A percentile compares a stretch with the other conserved stretches of the same genome.
phyloP scores from a whole-genome alignment of 352 stramenopile genomes.

The Globisporangium okanoganense region DNA sequence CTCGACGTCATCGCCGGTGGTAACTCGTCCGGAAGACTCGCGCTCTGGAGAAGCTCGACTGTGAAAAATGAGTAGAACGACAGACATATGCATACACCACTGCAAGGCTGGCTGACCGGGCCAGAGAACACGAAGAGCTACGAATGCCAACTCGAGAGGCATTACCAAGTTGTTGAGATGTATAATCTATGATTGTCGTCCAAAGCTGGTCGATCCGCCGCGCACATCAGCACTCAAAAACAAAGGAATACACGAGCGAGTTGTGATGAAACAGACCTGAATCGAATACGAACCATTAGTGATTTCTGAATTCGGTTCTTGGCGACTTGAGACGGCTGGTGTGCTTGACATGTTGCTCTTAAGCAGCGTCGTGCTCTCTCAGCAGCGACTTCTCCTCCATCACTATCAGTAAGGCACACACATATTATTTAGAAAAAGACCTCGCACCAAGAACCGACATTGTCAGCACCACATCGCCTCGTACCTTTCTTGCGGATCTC shows the following conservation, averaged over 20 bases:
- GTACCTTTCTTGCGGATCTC: constrained; percentile 69
- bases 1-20: constrained; percentile 63
- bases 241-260: not conserved
- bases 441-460: not conserved
- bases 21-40: constrained; percentile 72
- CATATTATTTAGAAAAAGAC: not conserved
- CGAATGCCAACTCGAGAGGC: no score
- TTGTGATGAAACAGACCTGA: not conserved
- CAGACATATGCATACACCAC: not conserved
- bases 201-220: not conserved
- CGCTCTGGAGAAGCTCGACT: constrained; percentile 44
- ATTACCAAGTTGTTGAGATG: not conserved
- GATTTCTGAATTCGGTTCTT: not conserved
- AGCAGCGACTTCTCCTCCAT: constrained; percentile 70
- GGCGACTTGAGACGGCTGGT: not conserved
- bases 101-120: not conserved
- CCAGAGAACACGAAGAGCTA: no score
- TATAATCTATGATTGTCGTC: not conserved
- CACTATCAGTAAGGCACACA: constrained; percentile 15
- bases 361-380: constrained; percentile 32
- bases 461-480: not conserved
- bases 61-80: constrained; percentile 16
- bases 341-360: not conserved
- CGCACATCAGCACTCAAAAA: not conserved
- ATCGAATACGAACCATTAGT: not conserved